Evolutionary conservation across 2,329 filamentous ascomycete genomes (phyloP), one percentile per base, ranked within the genome.

Genomic region (Xylariomycetidae sp.): DNA sequence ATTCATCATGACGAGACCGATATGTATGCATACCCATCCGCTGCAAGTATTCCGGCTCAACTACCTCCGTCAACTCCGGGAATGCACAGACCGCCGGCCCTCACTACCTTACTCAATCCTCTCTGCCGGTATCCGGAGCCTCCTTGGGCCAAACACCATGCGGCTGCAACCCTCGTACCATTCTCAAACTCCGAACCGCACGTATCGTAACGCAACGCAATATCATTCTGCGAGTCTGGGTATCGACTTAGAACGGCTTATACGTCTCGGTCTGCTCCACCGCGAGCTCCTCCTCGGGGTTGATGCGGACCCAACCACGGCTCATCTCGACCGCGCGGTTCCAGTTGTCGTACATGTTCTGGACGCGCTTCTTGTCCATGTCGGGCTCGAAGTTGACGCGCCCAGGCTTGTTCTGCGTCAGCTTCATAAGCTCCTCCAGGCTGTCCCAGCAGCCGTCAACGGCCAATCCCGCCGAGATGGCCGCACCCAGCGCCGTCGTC

Each of bases 401-500:
- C 31, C 80, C 83, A 32, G 72, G 70, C 38, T 72, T 77, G 58
- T 87, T 87, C n/a, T 45, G 47, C 17, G 45, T 55, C 57, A 92
- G 79, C 39, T 79, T 68, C 47, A 76, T 76, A 19, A 94, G 64
- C 49, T 90, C 84, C 18, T 79, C 73, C 37, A 92, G 77, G 50
- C 77, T 72, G 42, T 76, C 73, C 85, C 87, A 94, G 20, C 90
- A 76, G 27, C 75, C 80, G 10, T 85, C 77, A 8, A 53, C 45
- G 7, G 87, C 86, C 39, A 94, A 78, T n/a, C 85, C 88, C 7
- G 88, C 88, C 12, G 88, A 86, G 48, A 94, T 90, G 29, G 88
- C 88, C 10, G 88, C 87, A 17, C 88, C 88, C 2, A 95, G 73
- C 1, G 87, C 83, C 1, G 88, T 95, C 4, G 87, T 93, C 65